Evolutionary conservation across 805 yeast species (phyloP).

Genomic region (Pichia heedii): DNA sequence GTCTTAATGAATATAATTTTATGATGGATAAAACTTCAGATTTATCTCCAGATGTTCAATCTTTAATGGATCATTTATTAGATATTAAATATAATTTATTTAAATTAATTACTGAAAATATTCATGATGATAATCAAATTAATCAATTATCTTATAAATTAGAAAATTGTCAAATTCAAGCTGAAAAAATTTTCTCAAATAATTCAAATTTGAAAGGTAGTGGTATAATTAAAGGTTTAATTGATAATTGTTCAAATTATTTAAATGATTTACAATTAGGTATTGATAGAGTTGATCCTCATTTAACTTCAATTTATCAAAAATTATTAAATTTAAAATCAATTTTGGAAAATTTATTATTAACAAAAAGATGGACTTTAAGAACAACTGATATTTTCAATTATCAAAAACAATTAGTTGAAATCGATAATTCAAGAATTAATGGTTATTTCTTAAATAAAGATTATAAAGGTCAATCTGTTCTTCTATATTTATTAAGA

Average conservation of each 20-base stretch:
- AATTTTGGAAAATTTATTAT: conserved; percentile 70
- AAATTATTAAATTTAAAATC: conserved; percentile 57
- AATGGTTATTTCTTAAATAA: conserved; percentile 43
- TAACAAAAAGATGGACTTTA: conserved; percentile 95
- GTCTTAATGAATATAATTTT: conserved; percentile 46
- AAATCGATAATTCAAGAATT: conserved; percentile 64
- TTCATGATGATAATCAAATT: conserved; percentile 16
- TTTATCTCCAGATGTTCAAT: conserved; percentile 41
- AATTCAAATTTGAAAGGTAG: conserved; percentile 26
- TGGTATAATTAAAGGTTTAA: conserved; percentile 57
- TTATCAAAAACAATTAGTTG: conserved; percentile 66
- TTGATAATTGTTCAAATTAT: conserved; percentile 76
- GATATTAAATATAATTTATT: conserved; percentile 50
- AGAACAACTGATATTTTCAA: conserved; percentile 89
- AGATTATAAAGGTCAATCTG: conserved; percentile 45
- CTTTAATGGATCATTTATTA: conserved; percentile 51
- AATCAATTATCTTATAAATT: conserved; percentile 13
- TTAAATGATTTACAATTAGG: conserved; percentile 56
- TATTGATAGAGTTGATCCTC: conserved; percentile 36
- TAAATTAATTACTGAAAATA: conserved; percentile 42
- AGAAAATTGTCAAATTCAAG: conserved; percentile 16
- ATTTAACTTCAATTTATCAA: conserved; percentile 52
- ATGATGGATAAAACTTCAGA: conserved; percentile 49
- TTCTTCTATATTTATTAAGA: conserved; percentile 69
- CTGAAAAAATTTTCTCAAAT: conserved; percentile 16